Evolutionary conservation across 2,329 filamentous ascomycete species (phyloP).

Genomic region (Hymenoscyphus albidus): DNA sequence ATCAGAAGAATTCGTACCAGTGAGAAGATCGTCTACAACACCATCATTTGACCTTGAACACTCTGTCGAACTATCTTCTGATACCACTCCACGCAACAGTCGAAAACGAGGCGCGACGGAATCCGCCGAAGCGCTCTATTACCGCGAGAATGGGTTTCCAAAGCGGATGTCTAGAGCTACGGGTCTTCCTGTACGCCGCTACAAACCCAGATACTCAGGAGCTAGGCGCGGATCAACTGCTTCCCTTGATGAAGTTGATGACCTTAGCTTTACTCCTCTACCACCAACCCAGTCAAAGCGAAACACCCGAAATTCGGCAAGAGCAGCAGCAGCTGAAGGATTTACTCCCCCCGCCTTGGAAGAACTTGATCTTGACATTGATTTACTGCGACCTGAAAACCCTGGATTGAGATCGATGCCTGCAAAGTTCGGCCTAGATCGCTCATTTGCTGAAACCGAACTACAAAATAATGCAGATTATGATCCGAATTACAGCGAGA

Average conservation of each 20-base stretch:
- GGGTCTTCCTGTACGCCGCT: slow-evolving; percentile 9
- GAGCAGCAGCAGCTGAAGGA: slow-evolving; percentile 5
- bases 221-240: background rate
- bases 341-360: slow-evolving; percentile 22
- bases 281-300: background rate
- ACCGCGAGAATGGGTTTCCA: background rate
- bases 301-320: background rate
- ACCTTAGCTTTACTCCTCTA: background rate
- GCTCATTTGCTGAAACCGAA: background rate
- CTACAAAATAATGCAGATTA: background rate
- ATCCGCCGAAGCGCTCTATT: no score
- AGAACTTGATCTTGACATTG: slow-evolving; percentile 24
- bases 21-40: background rate
- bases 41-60: background rate
- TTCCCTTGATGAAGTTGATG: background rate
- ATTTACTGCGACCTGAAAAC: slow-evolving; percentile 18
- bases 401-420: slow-evolving; percentile 31
- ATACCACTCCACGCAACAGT: background rate
- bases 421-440: slow-evolving; percentile 15
- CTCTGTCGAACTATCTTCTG: background rate
- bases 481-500: background rate
- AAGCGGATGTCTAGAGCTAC: slow-evolving; percentile 11
- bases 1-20: background rate
- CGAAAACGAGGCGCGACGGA: background rate
- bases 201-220: background rate